These are phyloP conservation scores for Diaporthe ampelina DNA, from an alignment of 2,329 filamentous ascomycete genomes.

Conservation along the genomic window DNA sequence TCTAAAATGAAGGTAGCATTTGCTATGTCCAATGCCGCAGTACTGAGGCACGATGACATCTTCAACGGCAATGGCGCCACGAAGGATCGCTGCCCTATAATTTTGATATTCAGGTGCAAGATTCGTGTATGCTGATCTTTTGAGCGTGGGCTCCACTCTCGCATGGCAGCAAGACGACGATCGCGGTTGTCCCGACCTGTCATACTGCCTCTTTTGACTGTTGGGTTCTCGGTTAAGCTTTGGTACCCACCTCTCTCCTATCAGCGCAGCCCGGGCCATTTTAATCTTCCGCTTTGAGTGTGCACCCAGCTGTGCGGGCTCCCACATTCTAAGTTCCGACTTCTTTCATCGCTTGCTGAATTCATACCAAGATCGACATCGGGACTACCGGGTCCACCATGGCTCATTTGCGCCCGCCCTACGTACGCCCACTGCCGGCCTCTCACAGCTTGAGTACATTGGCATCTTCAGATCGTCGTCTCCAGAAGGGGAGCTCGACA, in stretches of 20 bases:
- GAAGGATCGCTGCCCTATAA: constrained; percentile 20
- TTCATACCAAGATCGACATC: constrained; percentile 17
- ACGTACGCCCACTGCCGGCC: not conserved
- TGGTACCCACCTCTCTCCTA: constrained; percentile 1
- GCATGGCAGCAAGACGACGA: constrained; percentile 6
- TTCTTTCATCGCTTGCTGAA: constrained; percentile 11
- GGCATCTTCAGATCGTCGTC: constrained; percentile 33
- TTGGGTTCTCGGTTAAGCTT: constrained; percentile 26
- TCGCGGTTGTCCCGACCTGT: constrained; percentile 29
- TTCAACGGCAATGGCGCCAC: constrained; percentile 12
- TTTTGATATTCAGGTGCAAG: constrained; percentile 22
- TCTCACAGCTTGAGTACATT: constrained; percentile 5
- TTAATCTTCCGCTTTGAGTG: constrained; percentile 5
- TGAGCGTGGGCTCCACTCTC: constrained; percentile 1
- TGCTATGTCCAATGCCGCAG: not conserved
- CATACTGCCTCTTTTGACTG: constrained; percentile 9
- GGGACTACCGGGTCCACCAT: constrained; percentile 27
- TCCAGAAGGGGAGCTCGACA: constrained; percentile 9
- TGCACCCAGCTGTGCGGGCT: constrained; percentile 1
- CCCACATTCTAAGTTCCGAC: constrained; percentile 12
- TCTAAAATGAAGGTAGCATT: not conserved
- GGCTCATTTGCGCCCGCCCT: constrained; percentile 18
- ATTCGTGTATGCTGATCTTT: constrained; percentile 24
- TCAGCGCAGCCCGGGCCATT: constrained; percentile 9
- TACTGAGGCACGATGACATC: constrained; percentile 7